phyloP scores from a whole-genome alignment of 768 basidiomycete genomes.

The Amyloporia xantha region DNA sequence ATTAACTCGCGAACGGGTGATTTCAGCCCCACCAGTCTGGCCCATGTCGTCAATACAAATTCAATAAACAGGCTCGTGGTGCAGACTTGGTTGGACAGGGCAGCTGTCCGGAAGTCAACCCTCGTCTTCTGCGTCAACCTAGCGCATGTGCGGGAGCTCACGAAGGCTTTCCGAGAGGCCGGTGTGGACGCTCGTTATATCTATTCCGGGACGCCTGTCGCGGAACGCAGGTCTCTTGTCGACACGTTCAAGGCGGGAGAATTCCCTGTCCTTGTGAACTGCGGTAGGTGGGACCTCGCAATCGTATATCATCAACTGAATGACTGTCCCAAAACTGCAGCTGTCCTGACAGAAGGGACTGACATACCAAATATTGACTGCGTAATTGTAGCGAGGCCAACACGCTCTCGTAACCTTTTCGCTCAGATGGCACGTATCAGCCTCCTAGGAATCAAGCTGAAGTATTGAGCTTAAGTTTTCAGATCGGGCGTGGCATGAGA shows the following conservation, averaged over 20 bases:
- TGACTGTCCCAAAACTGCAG: constrained; percentile 27
- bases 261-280: constrained; percentile 88
- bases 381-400: constrained; percentile 81
- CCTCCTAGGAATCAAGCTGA: neutral
- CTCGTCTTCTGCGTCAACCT: constrained; percentile 89
- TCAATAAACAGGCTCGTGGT: constrained; percentile 75
- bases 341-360: constrained; percentile 88
- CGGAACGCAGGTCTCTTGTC: constrained; percentile 60
- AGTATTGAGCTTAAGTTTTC: neutral
- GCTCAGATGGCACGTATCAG: constrained; percentile 76
- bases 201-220: constrained; percentile 56
- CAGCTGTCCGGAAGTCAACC: constrained; percentile 73
- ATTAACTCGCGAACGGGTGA: constrained; percentile 70
- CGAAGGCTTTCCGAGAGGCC: constrained; percentile 59
- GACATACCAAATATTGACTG: constrained; percentile 96
- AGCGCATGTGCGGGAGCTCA: constrained; percentile 70
- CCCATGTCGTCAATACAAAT: constrained; percentile 74
- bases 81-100: constrained; percentile 80
- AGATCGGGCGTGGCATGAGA: constrained; percentile 93
- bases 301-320: neutral
- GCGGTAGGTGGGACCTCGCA: constrained; percentile 45
- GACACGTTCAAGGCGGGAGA: constrained; percentile 59
- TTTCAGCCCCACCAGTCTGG: constrained; percentile 72
- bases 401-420: constrained; percentile 82
- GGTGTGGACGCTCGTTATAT: constrained; percentile 86